These are phyloP conservation scores for Cercospora sesami DNA, from an alignment of 2,329 filamentous ascomycete species.

Conservation along the genomic window DNA sequence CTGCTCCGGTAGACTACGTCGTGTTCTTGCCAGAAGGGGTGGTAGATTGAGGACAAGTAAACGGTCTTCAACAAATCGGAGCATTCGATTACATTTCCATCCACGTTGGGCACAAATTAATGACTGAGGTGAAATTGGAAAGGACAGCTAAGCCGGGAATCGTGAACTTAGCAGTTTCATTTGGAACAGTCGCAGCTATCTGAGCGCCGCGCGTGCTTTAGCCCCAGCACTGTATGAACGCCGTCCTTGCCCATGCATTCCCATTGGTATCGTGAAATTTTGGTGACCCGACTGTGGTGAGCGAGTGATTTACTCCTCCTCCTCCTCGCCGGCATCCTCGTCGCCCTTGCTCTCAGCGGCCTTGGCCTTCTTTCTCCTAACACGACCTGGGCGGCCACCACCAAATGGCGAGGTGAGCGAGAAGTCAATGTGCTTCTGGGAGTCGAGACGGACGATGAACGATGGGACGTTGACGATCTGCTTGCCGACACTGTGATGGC, in stretches of 20 bases:
- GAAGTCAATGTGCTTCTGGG: slow-evolving; percentile 99
- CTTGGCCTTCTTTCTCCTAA: slow-evolving; percentile 99
- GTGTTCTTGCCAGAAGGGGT: slow-evolving; percentile 60
- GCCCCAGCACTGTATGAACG: slow-evolving; percentile 21
- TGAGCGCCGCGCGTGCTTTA: slow-evolving; percentile 17
- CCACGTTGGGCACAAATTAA: not conserved
- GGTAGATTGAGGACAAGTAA: slow-evolving; percentile 24
- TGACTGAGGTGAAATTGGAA: not conserved
- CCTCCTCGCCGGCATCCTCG: slow-evolving; percentile 80
- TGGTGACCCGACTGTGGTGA: slow-evolving; percentile 14
- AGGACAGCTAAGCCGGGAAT: slow-evolving; percentile 9
- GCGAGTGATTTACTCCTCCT: slow-evolving; percentile 42
- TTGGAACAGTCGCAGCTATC: slow-evolving; percentile 16
- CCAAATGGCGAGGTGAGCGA: slow-evolving; percentile 95
- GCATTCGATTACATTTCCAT: not conserved
- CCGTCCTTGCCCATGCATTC: slow-evolving; percentile 27
- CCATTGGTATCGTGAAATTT: slow-evolving; percentile 27
- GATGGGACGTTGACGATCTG: slow-evolving; percentile 99
- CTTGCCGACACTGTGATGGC: slow-evolving; percentile 77
- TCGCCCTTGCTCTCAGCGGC: slow-evolving; percentile 83
- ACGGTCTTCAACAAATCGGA: not conserved
- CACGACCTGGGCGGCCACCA: slow-evolving; percentile 94
- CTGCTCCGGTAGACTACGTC: slow-evolving; percentile 67
- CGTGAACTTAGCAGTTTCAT: slow-evolving; percentile 18
- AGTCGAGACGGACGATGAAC: slow-evolving; percentile 99